Evolutionary conservation across 2,329 filamentous ascomycete species (phyloP).

Genomic region (Hypoxylon sp.): DNA sequence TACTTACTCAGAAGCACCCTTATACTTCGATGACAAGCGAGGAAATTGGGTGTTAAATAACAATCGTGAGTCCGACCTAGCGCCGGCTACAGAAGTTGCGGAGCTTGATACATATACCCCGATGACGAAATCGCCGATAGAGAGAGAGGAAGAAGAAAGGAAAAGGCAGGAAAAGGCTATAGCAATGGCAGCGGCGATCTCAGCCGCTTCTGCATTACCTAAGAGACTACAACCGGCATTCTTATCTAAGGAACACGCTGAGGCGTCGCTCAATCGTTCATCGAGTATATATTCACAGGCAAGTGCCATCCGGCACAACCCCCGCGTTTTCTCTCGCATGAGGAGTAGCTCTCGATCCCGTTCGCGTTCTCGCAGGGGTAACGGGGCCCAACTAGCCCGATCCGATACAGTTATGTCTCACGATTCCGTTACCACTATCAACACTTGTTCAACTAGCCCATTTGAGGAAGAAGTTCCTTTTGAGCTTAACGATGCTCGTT

Average conservation of each 20-base stretch:
- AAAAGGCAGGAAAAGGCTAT: constrained; percentile 48
- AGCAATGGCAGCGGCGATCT: constrained; percentile 46
- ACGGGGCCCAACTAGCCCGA: constrained; percentile 40
- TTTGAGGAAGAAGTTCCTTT: constrained; percentile 55
- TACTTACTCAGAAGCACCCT: constrained; percentile 62
- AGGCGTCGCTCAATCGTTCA: constrained; percentile 49
- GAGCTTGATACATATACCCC: constrained; percentile 53
- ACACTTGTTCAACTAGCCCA: constrained; percentile 48
- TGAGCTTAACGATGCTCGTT: constrained; percentile 50
- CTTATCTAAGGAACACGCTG: constrained; percentile 45
- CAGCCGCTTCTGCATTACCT: constrained; percentile 47
- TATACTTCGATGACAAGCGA: constrained; percentile 67
- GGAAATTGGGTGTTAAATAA: constrained; percentile 69
- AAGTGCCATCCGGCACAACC: constrained; percentile 45
- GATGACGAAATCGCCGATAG: constrained; percentile 53
- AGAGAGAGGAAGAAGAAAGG: constrained; percentile 52
- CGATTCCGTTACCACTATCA: constrained; percentile 60
- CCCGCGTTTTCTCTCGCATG: constrained; percentile 32
- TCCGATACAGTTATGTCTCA: constrained; percentile 53
- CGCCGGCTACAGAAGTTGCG: constrained; percentile 42
- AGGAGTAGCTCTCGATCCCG: constrained; percentile 45
- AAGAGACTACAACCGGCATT: constrained; percentile 54
- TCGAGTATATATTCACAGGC: constrained; percentile 59
- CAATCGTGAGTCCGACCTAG: constrained; percentile 49
- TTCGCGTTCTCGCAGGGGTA: constrained; percentile 44